These are phyloP conservation scores for Hemileccinum rubropunctum DNA, from an alignment of 768 basidiomycete genomes.

Conservation along the genomic window DNA sequence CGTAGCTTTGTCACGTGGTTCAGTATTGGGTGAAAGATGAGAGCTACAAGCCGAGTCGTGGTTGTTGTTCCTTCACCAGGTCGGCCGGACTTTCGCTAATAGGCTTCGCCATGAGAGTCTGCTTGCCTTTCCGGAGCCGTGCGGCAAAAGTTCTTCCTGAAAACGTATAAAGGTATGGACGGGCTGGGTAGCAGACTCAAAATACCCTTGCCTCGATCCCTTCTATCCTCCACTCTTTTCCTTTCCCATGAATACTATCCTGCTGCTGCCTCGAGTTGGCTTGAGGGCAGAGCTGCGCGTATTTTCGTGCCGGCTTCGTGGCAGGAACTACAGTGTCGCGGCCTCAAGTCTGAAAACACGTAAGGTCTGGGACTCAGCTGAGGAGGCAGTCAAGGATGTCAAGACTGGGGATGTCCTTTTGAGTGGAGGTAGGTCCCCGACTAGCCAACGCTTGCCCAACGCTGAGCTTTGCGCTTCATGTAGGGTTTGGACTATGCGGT, in stretches of 20 bases:
- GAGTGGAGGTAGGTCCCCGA: conserved; percentile 62
- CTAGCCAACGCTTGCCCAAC: conserved; percentile 21
- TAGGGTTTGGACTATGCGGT: conserved; percentile 88
- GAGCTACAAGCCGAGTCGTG: neutral
- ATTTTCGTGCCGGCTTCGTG: conserved; percentile 1
- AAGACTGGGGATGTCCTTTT: conserved; percentile 75
- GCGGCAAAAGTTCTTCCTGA: neutral
- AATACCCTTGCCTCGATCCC: neutral
- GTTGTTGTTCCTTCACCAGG: conserved; percentile 2
- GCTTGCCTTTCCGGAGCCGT: neutral
- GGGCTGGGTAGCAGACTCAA: neutral
- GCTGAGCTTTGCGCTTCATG: neutral
- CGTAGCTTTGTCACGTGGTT: neutral
- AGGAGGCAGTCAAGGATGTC: conserved; percentile 80
- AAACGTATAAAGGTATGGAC: conserved; percentile 12
- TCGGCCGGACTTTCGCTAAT: neutral
- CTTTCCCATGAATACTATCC: conserved; percentile 1
- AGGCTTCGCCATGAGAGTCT: neutral
- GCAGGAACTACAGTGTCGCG: conserved; percentile 3
- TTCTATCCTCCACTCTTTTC: neutral
- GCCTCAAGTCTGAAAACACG: conserved; percentile 22
- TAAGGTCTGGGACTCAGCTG: conserved; percentile 75
- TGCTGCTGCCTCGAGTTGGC: conserved; percentile 5
- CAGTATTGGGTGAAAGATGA: conserved; percentile 9
- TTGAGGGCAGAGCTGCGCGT: conserved; percentile 4